Evolutionary conservation across 2,329 filamentous ascomycete genomes (phyloP).

Genomic region (Talaromyces sp.): DNA sequence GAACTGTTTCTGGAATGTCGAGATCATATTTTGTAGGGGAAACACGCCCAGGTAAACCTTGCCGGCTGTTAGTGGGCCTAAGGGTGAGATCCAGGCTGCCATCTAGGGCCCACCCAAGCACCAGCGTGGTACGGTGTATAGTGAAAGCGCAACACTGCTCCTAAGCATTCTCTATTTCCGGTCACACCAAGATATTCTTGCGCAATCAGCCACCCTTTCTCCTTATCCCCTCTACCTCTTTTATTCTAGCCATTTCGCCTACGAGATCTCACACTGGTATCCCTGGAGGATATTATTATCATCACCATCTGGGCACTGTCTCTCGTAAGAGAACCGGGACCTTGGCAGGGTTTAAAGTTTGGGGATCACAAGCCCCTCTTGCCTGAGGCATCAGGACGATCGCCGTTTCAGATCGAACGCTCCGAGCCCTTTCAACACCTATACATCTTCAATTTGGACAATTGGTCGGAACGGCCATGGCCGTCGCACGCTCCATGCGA

Average conservation of each 20-base stretch:
- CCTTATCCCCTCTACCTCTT: not conserved
- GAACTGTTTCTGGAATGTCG: slow-evolving; percentile 17
- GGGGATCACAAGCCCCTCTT: not conserved
- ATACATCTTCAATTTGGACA: slow-evolving; percentile 7
- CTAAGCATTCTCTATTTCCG: not conserved
- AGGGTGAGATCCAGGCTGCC: slow-evolving; percentile 4
- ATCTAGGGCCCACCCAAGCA: not conserved
- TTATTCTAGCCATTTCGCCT: not conserved
- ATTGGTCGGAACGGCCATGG: slow-evolving; percentile 47
- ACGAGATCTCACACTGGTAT: not conserved
- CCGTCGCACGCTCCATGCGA: slow-evolving; percentile 68
- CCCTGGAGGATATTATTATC: not conserved
- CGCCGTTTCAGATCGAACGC: slow-evolving; percentile 14
- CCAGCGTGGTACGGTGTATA: not conserved
- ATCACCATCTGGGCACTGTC: not conserved
- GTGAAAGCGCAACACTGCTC: not conserved
- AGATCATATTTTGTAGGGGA: not conserved
- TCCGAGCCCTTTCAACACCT: slow-evolving; percentile 6
- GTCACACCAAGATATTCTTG: not conserved
- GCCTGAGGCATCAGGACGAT: slow-evolving; percentile 17
- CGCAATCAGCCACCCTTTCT: not conserved
- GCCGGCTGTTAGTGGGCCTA: not conserved
- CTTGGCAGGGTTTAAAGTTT: not conserved
- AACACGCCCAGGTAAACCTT: not conserved
- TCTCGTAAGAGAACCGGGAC: not conserved